Evolutionary conservation across 257 asterid species (phyloP).

Genomic region (Jasminum sambac): DNA sequence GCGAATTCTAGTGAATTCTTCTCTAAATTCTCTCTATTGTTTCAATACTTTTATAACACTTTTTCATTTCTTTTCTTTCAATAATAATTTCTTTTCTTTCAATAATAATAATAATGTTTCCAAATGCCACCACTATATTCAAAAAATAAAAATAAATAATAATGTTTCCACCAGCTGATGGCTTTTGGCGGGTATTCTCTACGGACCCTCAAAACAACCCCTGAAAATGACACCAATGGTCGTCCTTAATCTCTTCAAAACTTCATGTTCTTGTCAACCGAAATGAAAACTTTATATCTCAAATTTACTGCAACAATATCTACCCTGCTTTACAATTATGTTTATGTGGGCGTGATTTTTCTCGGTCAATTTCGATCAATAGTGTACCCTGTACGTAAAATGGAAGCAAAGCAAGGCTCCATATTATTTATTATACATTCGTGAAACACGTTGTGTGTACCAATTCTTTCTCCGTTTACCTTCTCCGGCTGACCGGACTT

Average conservation of each 20-base stretch:
- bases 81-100: no score
- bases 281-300: neutral
- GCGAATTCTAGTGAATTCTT: no score
- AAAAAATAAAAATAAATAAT: no score
- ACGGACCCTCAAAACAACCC: slow-evolving; percentile 26
- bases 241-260: slow-evolving; percentile 19
- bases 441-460: slow-evolving; percentile 41
- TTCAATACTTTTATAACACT: no score
- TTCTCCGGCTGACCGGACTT: slow-evolving; percentile 19
- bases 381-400: slow-evolving; percentile 1
- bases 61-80: no score
- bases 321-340: slow-evolving; percentile 17
- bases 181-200: slow-evolving; percentile 26
- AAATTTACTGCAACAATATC: slow-evolving; percentile 13
- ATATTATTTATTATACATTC: slow-evolving; percentile 14
- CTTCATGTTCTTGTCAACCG: neutral
- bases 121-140: no score
- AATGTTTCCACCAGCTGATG: slow-evolving; percentile 18
- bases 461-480: slow-evolving; percentile 25
- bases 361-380: slow-evolving; percentile 1
- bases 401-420: neutral
- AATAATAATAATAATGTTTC: no score
- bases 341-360: slow-evolving; percentile 22
- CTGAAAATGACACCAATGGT: slow-evolving; percentile 38
- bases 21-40: no score